These are phyloP conservation scores for Terfezia claveryi DNA, from an alignment of 495 filamentous ascomycete species.

Conservation along the genomic window DNA sequence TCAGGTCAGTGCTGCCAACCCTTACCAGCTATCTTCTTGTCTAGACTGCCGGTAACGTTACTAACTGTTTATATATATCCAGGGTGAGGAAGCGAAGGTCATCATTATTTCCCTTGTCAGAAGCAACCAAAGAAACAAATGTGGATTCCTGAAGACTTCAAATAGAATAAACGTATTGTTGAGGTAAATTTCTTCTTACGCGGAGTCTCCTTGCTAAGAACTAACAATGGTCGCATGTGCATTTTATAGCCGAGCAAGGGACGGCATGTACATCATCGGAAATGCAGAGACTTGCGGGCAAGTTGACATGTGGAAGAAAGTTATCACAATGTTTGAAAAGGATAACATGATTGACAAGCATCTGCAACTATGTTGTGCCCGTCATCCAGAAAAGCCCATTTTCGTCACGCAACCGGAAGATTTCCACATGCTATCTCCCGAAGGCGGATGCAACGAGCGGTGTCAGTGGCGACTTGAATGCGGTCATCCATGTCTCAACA, in stretches of 20 bases:
- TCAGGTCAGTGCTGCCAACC: conserved; percentile 40
- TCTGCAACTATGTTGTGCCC: conserved; percentile 41
- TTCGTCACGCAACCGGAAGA: conserved; percentile 36
- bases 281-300: conserved; percentile 34
- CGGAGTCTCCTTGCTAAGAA: neutral
- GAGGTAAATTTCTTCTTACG: conserved; percentile 11
- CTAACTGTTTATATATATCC: neutral
- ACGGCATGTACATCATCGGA: conserved; percentile 68
- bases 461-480: conserved; percentile 25
- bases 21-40: conserved; percentile 44
- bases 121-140: conserved; percentile 36
- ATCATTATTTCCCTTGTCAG: conserved; percentile 55
- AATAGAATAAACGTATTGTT: conserved; percentile 65
- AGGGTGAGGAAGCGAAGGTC: conserved; percentile 61
- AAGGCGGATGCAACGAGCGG: conserved; percentile 43
- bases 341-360: conserved; percentile 30
- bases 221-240: neutral
- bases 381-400: conserved; percentile 40
- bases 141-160: conserved; percentile 45
- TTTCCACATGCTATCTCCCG: conserved; percentile 38
- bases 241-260: conserved; percentile 31
- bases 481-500: neutral
- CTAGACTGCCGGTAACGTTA: neutral
- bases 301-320: conserved; percentile 48
- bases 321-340: conserved; percentile 32